These are phyloP conservation scores for Rhododendron kiyosumense DNA, from an alignment of 148 eudicot species.

Conservation along the genomic window DNA sequence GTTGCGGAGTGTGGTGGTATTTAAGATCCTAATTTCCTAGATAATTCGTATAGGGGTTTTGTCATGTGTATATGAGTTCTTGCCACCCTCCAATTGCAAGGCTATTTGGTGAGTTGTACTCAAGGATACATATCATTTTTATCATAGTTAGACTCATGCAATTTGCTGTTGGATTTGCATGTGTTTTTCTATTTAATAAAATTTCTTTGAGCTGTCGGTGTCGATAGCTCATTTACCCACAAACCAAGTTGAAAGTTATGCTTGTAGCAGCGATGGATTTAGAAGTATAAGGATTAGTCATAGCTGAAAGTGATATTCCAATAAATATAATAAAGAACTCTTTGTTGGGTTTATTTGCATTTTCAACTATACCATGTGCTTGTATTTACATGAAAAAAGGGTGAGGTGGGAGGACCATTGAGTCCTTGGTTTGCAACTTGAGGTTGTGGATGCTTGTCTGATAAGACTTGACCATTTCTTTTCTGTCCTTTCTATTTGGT, in stretches of 20 bases:
- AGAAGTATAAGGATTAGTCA: slow-evolving; percentile 7
- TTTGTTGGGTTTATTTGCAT: background rate
- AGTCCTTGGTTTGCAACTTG: slow-evolving; percentile 42
- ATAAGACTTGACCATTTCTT: slow-evolving; percentile 23
- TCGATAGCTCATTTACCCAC: background rate
- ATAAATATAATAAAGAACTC: background rate
- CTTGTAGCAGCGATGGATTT: background rate
- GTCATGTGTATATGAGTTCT: background rate
- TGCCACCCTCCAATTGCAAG: background rate
- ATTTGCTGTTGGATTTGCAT: background rate
- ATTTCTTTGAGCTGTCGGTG: background rate
- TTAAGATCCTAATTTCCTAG: background rate
- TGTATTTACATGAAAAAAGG: background rate
- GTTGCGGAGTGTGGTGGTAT: background rate
- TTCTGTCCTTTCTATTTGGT: slow-evolving; percentile 24
- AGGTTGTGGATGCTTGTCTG: slow-evolving; percentile 21
- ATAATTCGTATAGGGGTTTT: background rate
- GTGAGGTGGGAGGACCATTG: slow-evolving; percentile 15
- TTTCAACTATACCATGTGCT: too few species aligned
- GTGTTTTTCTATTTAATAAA: background rate
- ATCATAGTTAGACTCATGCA: background rate
- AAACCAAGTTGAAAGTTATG: slow-evolving; percentile 17
- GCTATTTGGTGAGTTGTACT: background rate
- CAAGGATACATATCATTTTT: background rate
- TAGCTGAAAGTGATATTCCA: slow-evolving; percentile 13